Evolutionary conservation across 1,284 basidiomycete species (phyloP).

Genomic region (Paramarasmius palmivorus): DNA sequence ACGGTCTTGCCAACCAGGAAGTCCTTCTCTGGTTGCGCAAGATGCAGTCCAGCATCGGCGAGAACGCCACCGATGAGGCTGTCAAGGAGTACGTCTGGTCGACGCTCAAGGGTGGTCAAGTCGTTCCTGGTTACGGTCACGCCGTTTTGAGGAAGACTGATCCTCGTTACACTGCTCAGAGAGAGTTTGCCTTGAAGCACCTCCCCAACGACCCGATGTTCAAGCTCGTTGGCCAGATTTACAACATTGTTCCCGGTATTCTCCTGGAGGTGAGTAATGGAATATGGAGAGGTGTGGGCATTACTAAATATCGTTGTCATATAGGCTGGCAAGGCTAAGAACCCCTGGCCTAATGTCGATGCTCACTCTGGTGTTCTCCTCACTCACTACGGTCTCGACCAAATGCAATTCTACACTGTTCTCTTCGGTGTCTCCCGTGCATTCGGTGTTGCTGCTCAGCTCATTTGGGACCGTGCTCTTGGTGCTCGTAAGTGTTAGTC

Average conservation of each 20-base stretch:
- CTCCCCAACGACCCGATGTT: constrained; percentile 87
- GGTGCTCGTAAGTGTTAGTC: constrained; percentile 72
- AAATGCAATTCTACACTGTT: constrained; percentile 96
- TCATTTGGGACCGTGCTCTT: constrained; percentile 95
- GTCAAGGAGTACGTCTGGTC: constrained; percentile 94
- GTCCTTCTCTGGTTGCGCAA: constrained; percentile 88
- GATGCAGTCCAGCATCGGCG: constrained; percentile 86
- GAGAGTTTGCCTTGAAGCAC: constrained; percentile 92
- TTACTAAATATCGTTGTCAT: constrained; percentile 6
- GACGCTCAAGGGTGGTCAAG: constrained; percentile 88
- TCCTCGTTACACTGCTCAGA: constrained; percentile 95
- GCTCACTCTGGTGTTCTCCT: constrained; percentile 96
- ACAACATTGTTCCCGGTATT: constrained; percentile 91
- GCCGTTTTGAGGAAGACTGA: constrained; percentile 97
- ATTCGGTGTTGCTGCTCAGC: constrained; percentile 86
- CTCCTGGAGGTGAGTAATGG: constrained; percentile 69
- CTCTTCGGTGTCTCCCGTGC: constrained; percentile 96
- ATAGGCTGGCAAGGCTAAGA: constrained; percentile 93
- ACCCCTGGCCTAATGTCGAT: constrained; percentile 94
- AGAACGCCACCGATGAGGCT: constrained; percentile 79
- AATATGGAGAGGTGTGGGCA: neutral
- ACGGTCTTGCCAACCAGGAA: constrained; percentile 97
- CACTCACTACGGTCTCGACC: constrained; percentile 84
- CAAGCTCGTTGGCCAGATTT: constrained; percentile 92
- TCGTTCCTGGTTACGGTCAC: constrained; percentile 95